phyloP scores from a whole-genome alignment of 2,329 filamentous ascomycete genomes.

The Cordyceps javanica region DNA sequence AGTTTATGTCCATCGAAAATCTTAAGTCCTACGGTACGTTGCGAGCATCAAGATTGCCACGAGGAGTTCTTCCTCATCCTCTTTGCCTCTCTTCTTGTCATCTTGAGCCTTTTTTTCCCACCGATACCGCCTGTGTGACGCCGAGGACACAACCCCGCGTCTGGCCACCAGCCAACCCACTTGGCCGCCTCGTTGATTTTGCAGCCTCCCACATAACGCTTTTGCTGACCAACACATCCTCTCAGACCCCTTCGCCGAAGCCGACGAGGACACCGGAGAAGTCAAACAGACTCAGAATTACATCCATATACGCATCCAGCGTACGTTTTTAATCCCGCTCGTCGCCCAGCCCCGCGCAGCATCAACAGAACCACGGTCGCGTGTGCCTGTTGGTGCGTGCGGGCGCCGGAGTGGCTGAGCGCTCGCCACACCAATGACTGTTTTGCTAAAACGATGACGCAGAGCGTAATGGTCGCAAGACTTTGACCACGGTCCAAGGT shows the following conservation, averaged over 20 bases:
- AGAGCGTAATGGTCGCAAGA: constrained; percentile 99
- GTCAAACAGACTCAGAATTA: constrained; percentile 94
- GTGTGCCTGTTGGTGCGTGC: background rate
- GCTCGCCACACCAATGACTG: constrained; percentile 2
- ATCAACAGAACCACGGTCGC: constrained; percentile 1
- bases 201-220: background rate
- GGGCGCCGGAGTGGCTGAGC: no score
- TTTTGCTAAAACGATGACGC: constrained; percentile 33
- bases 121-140: background rate
- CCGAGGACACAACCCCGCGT: constrained; percentile 2
- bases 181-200: background rate
- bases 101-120: background rate
- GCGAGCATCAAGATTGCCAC: background rate
- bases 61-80: background rate
- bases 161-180: constrained; percentile 2
- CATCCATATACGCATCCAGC: constrained; percentile 99
- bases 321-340: constrained; percentile 50
- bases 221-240: constrained; percentile 21
- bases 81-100: background rate
- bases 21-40: constrained; percentile 87
- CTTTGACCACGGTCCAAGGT: constrained; percentile 98
- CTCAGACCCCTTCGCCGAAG: constrained; percentile 99
- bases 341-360: constrained; percentile 3
- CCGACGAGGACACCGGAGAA: constrained; percentile 98
- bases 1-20: constrained; percentile 99